phyloP scores from a whole-genome alignment of 202 grass and related monocot genomes.

The Dendrocalamus latiflorus region DNA sequence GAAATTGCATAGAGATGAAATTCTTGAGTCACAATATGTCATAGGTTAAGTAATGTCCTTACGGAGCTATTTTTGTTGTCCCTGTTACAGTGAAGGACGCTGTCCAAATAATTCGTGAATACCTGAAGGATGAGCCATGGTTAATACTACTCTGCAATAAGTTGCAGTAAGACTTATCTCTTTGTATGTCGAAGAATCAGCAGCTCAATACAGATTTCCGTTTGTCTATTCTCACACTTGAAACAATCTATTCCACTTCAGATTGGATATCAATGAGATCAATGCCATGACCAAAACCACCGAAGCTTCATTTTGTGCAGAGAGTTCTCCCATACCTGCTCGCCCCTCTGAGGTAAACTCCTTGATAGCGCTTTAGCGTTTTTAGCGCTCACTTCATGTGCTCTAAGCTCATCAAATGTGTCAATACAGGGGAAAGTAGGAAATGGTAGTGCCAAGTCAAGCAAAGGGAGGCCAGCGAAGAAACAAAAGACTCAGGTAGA shows the following conservation, averaged over 20 bases:
- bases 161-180: constrained; percentile 77
- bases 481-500: constrained; percentile 61
- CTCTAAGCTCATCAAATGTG: constrained; percentile 1
- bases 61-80: constrained; percentile 15
- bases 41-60: not conserved
- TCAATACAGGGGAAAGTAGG: constrained; percentile 37
- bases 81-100: constrained; percentile 60
- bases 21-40: not conserved
- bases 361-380: not conserved
- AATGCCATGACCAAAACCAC: constrained; percentile 19
- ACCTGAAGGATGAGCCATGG: constrained; percentile 81
- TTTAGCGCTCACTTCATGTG: not conserved
- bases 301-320: constrained; percentile 27
- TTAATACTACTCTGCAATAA: constrained; percentile 58
- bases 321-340: constrained; percentile 30
- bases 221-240: not conserved
- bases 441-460: constrained; percentile 35
- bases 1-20: not conserved
- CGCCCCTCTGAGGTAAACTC: constrained; percentile 38
- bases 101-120: constrained; percentile 76
- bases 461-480: constrained; percentile 64
- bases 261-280: constrained; percentile 45
- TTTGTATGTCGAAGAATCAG: too few species aligned
- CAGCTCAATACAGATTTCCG: not conserved
- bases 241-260: constrained; percentile 24